Conservation (phyloP, 352 stramenopile genomes). For the Pythium periplocum region DNA sequence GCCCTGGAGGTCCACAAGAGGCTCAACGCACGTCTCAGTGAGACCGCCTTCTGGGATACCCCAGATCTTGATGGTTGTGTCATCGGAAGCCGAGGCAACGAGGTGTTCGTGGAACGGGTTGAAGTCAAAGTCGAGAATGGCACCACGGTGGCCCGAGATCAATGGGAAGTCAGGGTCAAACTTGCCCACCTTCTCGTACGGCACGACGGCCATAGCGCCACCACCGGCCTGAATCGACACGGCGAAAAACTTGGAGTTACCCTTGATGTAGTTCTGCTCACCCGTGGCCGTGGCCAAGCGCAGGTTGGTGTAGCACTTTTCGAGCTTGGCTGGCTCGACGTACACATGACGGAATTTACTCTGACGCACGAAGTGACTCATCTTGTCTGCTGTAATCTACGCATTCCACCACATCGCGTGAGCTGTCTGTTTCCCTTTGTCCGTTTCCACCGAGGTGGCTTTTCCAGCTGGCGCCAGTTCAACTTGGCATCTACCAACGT, state of each 20-base stretch:
- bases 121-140: slow-evolving; percentile 99
- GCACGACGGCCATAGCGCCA: slow-evolving; percentile 91
- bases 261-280: slow-evolving; percentile 99
- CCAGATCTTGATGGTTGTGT: slow-evolving; percentile 98
- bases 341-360: slow-evolving; percentile 99
- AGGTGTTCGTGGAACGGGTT: slow-evolving; percentile 97
- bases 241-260: slow-evolving; percentile 99
- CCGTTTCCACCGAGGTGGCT: no score
- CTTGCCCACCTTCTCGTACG: slow-evolving; percentile 93
- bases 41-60: slow-evolving; percentile 93
- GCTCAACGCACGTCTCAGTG: slow-evolving; percentile 92
- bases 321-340: slow-evolving; percentile 94
- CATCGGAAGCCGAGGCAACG: slow-evolving; percentile 94
- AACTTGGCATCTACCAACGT: no score
- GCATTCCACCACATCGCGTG: neutral
- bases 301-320: slow-evolving; percentile 90
- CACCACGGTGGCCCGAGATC: slow-evolving; percentile 93
- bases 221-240: slow-evolving; percentile 90
- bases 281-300: slow-evolving; percentile 95
- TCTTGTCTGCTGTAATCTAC: slow-evolving; percentile 24
- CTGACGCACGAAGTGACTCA: slow-evolving; percentile 94
- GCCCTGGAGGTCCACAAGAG: slow-evolving; percentile 94
- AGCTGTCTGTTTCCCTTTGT: no score
- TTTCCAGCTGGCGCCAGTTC: no score
- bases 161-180: slow-evolving; percentile 93